phyloP scores from a whole-genome alignment of 441 rosid species.

The Brassica hybrid region DNA sequence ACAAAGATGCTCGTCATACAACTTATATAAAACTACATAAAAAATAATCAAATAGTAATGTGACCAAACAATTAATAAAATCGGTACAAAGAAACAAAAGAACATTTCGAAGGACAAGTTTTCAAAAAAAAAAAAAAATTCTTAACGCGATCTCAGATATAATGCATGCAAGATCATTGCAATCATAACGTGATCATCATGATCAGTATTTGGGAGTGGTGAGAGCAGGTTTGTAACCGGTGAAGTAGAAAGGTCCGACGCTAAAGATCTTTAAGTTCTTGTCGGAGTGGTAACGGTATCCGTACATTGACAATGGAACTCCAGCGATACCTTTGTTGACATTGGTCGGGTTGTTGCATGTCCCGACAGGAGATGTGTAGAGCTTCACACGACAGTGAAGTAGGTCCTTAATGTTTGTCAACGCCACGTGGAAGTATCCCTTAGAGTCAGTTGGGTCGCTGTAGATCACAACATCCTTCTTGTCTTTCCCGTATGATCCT shows the following conservation, averaged over 20 bases:
- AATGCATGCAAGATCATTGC: conserved; percentile 7
- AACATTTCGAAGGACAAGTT: not conserved
- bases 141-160: conserved; percentile 2
- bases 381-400: conserved; percentile 39
- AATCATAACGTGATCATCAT: conserved; percentile 7
- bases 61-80: not conserved
- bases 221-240: conserved; percentile 40
- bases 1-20: not conserved
- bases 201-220: conserved; percentile 38
- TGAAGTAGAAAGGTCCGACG: conserved; percentile 57
- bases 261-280: conserved; percentile 55
- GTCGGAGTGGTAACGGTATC: conserved; percentile 38
- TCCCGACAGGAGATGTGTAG: conserved; percentile 25
- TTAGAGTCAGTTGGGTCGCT: conserved; percentile 21
- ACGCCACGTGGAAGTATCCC: too few species aligned
- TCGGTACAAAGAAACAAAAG: conserved; percentile 12
- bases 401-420: too few species aligned
- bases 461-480: conserved; percentile 47
- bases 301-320: conserved; percentile 47
- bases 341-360: conserved; percentile 56
- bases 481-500: conserved; percentile 44
- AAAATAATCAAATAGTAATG: not conserved
- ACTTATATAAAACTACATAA: not conserved
- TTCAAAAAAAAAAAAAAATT: not conserved
- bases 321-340: conserved; percentile 55